Evolutionary conservation across 179 eudicot genomes (phyloP), one percentile per base, ranked within the genome.

Genomic region (Patellifolia procumbens): DNA sequence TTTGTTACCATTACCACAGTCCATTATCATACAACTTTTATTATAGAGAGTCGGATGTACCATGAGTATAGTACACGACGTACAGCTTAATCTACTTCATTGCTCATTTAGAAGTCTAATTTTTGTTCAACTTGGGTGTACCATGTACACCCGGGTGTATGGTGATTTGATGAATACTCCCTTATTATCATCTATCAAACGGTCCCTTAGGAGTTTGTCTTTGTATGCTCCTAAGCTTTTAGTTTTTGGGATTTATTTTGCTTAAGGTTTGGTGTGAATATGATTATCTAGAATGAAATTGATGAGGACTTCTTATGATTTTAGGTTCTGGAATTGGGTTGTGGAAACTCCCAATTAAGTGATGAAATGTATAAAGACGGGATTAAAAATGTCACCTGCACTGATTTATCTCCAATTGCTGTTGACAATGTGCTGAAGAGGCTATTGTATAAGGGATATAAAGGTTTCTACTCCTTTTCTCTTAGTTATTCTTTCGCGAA

Each of bases 311-410:
- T 3, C 19, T 42, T 3, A 9, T 15, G 31, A 72, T 49, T 82
- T 63, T 81, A 95, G 98, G 91, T 95, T 22, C 79, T 95, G 88
- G 97, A 91, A 85, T 61, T 95, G 81, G 97, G 98, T 12, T 95
- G 99, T 81, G 99, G 99, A 37, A 93, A 91, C 80, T 95, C 99
- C 15, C 93, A 90, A 80, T 76, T 93, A 60, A 87, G 93, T 76
- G 99, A 93, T 74, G 91, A 91, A 59, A 80, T 95, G 86, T 85
- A 90, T 79, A 85, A 81, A 42, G 95, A 95, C 74, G 95, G 97
- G 37, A 88, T 88, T 63, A 84, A 85, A 28, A 74, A 90, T 20
- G 83, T 93, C 42, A 95, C 99, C 4, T 93, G 98, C 86, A 87
- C 90, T 83, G 99, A 95, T 86, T 79, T 93, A 62, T 93, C 99